phyloP scores from a whole-genome alignment of 305 asterid genomes.

The Ajuga reptans region DNA sequence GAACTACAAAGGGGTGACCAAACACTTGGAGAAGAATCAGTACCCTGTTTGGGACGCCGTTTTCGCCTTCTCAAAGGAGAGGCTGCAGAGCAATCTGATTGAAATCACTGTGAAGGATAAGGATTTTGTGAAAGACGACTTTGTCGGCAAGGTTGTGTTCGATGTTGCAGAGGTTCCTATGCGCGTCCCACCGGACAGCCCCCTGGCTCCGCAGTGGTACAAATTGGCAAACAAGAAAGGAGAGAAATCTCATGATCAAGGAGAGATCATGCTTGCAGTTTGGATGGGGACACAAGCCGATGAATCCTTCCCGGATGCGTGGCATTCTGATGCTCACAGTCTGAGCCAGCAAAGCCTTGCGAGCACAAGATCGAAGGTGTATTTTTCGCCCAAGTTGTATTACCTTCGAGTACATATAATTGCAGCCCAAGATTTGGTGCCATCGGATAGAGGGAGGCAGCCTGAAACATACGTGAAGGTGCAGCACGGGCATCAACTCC shows the following conservation, averaged over 20 bases:
- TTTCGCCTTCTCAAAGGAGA: conserved; percentile 77
- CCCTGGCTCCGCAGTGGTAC: conserved; percentile 93
- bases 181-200: conserved; percentile 92
- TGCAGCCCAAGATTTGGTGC: conserved; percentile 70
- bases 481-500: conserved; percentile 63
- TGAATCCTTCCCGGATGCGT: conserved; percentile 80
- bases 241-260: conserved; percentile 33
- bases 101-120: conserved; percentile 68
- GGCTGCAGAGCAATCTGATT: conserved; percentile 55
- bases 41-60: conserved; percentile 61
- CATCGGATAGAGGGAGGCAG: conserved; percentile 28
- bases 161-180: conserved; percentile 60
- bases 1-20: conserved; percentile 76
- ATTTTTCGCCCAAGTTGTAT: conserved; percentile 65
- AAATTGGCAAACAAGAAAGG: conserved; percentile 51
- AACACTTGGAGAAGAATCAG: conserved; percentile 71
- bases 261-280: conserved; percentile 89
- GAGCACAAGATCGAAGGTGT: conserved; percentile 66
- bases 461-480: conserved; percentile 52
- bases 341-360: conserved; percentile 50
- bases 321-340: conserved; percentile 85
- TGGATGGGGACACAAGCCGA: conserved; percentile 99
- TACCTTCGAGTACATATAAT: conserved; percentile 67
- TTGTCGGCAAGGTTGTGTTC: conserved; percentile 57
- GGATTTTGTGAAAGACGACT: conserved; percentile 71